Conservation (phyloP, 352 stramenopile species). For the Saprolegnia parasitica region DNA sequence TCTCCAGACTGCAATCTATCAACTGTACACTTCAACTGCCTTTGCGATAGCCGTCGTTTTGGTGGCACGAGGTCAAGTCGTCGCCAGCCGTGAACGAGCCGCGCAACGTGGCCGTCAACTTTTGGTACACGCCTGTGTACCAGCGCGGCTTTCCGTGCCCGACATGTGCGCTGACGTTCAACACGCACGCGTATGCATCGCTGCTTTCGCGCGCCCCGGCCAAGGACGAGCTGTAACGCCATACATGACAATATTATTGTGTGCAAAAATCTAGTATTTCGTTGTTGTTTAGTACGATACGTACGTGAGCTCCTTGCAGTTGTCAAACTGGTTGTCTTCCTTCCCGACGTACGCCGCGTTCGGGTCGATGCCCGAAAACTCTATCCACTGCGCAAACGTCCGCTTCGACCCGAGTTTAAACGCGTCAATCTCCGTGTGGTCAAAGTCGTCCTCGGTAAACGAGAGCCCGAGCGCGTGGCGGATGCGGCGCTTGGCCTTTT, state of each 20-base stretch:
- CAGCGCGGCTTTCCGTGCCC: conserved; percentile 26
- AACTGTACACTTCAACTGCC: too few species aligned
- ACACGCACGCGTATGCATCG: conserved; percentile 8
- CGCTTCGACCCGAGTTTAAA: conserved; percentile 68
- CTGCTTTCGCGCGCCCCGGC: neutral
- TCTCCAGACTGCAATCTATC: neutral
- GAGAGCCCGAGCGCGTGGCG: conserved; percentile 56
- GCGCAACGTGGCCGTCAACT: conserved; percentile 33
- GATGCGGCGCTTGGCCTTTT: conserved; percentile 66
- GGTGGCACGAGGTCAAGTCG: conserved; percentile 33
- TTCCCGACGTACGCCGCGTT: conserved; percentile 50
- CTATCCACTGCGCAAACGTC: conserved; percentile 68
- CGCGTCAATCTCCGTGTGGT: conserved; percentile 64
- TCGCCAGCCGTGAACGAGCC: neutral
- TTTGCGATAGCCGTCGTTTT: conserved; percentile 30
- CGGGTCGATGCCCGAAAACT: conserved; percentile 76
- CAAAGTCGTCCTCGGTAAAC: conserved; percentile 61
- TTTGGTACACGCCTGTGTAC: conserved; percentile 31
- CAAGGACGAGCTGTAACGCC: conserved; percentile 7
- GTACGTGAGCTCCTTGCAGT: conserved; percentile 62
- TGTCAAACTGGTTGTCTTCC: conserved; percentile 61
- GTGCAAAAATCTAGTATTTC: neutral
- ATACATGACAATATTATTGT: neutral
- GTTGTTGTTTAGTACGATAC: conserved; percentile 40
- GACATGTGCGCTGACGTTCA: conserved; percentile 25